These are phyloP conservation scores for Agaricus sinodeliciosus DNA, from an alignment of 768 basidiomycete genomes.

Conservation along the genomic window DNA sequence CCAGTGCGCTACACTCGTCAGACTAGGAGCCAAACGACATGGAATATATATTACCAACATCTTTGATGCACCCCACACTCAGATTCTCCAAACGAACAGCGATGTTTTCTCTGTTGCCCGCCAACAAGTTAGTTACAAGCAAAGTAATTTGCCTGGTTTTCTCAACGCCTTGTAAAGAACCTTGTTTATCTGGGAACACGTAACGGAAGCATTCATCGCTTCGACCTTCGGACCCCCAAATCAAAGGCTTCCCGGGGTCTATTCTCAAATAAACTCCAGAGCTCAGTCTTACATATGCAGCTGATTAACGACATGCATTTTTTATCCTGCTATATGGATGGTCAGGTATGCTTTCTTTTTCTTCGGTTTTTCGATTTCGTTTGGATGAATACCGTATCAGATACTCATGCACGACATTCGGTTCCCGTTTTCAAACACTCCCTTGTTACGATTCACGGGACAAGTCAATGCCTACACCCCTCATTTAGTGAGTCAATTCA, in stretches of 20 bases:
- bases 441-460: slow-evolving; percentile 42
- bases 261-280: slow-evolving; percentile 24
- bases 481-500: slow-evolving; percentile 38
- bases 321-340: slow-evolving; percentile 52
- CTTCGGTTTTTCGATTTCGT: neutral
- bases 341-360: slow-evolving; percentile 32
- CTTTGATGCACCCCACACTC: slow-evolving; percentile 26
- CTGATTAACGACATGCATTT: slow-evolving; percentile 45
- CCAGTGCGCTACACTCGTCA: neutral
- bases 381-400: slow-evolving; percentile 23
- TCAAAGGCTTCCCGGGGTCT: slow-evolving; percentile 30
- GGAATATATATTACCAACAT: slow-evolving; percentile 50
- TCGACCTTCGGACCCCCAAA: slow-evolving; percentile 44
- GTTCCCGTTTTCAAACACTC: slow-evolving; percentile 29
- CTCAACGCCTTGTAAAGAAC: slow-evolving; percentile 26
- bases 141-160: neutral
- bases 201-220: slow-evolving; percentile 51
- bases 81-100: slow-evolving; percentile 44
- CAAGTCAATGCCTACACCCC: slow-evolving; percentile 50
- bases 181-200: slow-evolving; percentile 51
- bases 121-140: slow-evolving; percentile 30
- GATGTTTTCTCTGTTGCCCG: slow-evolving; percentile 61
- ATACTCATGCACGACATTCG: slow-evolving; percentile 60
- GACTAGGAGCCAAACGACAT: slow-evolving; percentile 44
- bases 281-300: slow-evolving; percentile 50